Conservation (phyloP, 805 yeast genomes). For the Suhomyces sp. region DNA sequence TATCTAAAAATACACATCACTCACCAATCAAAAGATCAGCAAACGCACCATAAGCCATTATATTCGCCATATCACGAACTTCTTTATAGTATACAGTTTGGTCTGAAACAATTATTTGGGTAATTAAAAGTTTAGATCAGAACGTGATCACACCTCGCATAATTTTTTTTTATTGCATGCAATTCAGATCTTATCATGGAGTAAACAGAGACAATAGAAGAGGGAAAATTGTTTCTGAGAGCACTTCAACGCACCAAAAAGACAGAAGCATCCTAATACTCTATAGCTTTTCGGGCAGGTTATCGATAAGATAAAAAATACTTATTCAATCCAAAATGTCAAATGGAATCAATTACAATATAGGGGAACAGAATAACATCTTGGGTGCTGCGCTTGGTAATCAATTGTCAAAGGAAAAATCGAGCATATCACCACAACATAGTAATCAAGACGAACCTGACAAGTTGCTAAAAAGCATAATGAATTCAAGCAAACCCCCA, state of each 20-base stretch:
- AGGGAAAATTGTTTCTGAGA: neutral
- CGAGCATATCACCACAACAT: neutral
- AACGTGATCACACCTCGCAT: neutral
- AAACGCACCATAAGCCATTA: neutral
- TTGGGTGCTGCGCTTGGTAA: neutral
- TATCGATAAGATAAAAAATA: neutral
- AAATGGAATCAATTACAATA: neutral
- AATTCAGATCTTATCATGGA: neutral
- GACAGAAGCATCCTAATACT: neutral
- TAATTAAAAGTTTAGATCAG: neutral
- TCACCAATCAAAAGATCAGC: neutral
- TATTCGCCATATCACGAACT: neutral
- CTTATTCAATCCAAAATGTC: neutral
- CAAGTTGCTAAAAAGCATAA: neutral
- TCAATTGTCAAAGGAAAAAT: neutral
- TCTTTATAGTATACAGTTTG: neutral
- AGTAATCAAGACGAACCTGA: neutral
- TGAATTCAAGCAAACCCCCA: constrained; percentile 28
- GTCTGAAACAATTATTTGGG: neutral
- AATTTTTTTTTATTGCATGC: neutral
- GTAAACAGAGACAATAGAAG: neutral
- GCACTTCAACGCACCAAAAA: neutral
- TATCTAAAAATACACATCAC: neutral
- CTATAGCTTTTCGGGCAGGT: neutral
- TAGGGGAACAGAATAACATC: neutral